A percentile compares a stretch with the other conserved stretches of the same genome.
These are phyloP conservation scores for Globisporangium acanthophoron DNA, from an alignment of 352 stramenopile species.

Conservation along the genomic window DNA sequence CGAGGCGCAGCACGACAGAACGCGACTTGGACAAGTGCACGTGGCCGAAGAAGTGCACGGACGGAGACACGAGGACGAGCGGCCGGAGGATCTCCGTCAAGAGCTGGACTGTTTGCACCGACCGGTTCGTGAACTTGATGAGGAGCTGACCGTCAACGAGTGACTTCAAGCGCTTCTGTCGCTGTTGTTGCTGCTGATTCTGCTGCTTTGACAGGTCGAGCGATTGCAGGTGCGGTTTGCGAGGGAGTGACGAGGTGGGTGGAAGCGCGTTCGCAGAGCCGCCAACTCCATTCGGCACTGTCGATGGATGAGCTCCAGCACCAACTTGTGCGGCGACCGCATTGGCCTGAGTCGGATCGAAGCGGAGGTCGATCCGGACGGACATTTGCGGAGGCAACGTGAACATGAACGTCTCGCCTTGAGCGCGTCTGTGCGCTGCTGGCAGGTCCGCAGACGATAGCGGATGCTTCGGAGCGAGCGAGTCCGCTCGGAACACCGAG, in stretches of 20 bases:
- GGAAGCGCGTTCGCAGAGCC: background rate
- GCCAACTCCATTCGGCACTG: background rate
- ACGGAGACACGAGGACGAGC: constrained; percentile 55
- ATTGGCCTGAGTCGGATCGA: constrained; percentile 24
- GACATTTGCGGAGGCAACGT: constrained; percentile 58
- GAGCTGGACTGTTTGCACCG: constrained; percentile 54
- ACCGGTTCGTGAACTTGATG: constrained; percentile 65
- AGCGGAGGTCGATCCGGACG: constrained; percentile 62
- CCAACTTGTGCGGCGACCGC: background rate
- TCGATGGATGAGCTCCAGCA: background rate
- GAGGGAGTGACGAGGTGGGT: background rate
- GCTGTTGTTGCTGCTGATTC: background rate
- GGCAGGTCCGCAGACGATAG: constrained; percentile 49
- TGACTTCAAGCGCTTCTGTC: constrained; percentile 16
- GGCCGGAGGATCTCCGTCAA: constrained; percentile 39
- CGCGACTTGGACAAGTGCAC: constrained; percentile 47
- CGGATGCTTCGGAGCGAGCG: constrained; percentile 55
- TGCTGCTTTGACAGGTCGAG: background rate
- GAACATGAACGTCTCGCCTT: constrained; percentile 69
- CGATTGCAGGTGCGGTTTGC: background rate
- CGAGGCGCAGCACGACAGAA: constrained; percentile 37
- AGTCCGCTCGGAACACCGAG: constrained; percentile 49
- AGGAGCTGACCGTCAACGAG: constrained; percentile 42
- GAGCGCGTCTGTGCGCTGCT: constrained; percentile 40
- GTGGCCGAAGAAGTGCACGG: constrained; percentile 56